Percentiles rank a stretch among this genome's conserved stretches.
Conservation (phyloP, 441 rosid genomes). For the Populus tomentosa region DNA sequence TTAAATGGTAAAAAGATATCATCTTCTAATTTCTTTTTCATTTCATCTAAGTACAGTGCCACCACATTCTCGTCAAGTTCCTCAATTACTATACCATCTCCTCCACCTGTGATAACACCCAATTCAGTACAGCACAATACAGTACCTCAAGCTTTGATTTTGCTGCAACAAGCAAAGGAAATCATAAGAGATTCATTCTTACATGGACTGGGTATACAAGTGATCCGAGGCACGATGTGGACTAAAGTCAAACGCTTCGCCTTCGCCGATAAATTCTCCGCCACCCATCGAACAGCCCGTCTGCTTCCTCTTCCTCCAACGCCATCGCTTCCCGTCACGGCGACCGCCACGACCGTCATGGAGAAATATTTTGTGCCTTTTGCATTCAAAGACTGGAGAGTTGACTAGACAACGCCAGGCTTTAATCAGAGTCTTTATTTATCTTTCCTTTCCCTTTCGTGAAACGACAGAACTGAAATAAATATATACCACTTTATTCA, state of each 20-base stretch:
- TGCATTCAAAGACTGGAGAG: no score
- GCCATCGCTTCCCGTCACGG: conserved; percentile 60
- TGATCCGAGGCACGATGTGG: conserved; percentile 65
- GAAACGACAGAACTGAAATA: no score
- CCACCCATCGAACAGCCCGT: conserved; percentile 84
- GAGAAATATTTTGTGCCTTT: conserved; percentile 2
- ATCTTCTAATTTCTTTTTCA: conserved; percentile 44
- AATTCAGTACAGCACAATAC: no score
- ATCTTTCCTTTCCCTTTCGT: no score
- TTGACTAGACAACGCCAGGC: no score
- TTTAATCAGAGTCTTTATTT: no score
- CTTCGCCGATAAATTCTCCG: conserved; percentile 43
- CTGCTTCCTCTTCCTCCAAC: conserved; percentile 66
- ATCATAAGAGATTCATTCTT: conserved; percentile 10
- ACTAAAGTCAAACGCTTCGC: conserved; percentile 58
- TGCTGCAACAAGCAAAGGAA: no score
- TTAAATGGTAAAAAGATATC: conserved; percentile 49
- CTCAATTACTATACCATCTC: conserved; percentile 48
- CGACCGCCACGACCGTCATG: conserved; percentile 53
- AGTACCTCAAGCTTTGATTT: background rate
- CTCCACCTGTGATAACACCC: conserved; percentile 28
- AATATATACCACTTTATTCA: no score
- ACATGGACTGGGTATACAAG: conserved; percentile 73
- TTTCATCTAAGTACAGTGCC: conserved; percentile 59
- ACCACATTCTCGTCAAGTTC: conserved; percentile 67